Percentiles rank a stretch among this genome's conserved stretches.
Evolutionary conservation across 306 rosid genomes (phyloP).

Genomic region (Crataegus laevigata): DNA sequence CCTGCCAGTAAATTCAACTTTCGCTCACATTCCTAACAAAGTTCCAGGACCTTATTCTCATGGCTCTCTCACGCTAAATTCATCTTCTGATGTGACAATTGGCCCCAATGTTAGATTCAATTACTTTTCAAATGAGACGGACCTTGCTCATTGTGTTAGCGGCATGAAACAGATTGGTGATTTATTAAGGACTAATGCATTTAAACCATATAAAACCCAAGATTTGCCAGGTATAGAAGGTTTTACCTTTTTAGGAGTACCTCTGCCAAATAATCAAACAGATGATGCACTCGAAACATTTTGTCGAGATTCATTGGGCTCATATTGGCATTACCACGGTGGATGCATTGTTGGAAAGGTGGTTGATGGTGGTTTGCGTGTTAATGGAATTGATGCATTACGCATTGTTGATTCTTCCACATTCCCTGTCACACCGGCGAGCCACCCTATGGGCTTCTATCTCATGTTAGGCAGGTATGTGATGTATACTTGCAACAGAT

Average conservation of each 20-base stretch:
- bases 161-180: not conserved
- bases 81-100: not conserved
- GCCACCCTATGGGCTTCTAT: conserved; percentile 17
- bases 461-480: conserved; percentile 19
- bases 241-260: not conserved
- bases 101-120: conserved; percentile 3
- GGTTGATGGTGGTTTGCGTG: conserved; percentile 7
- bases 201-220: not conserved
- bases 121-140: not conserved
- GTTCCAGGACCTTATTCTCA: not conserved
- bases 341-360: conserved; percentile 23
- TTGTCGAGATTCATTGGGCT: not conserved
- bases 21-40: not conserved
- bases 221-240: not conserved
- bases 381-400: not conserved
- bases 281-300: not conserved
- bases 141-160: conserved; percentile 7
- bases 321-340: conserved; percentile 27
- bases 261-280: not conserved
- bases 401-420: conserved; percentile 22
- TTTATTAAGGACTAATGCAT: not conserved
- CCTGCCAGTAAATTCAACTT: not conserved
- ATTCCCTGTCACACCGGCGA: not conserved
- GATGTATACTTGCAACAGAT: not conserved
- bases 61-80: not conserved